Evolutionary conservation across 176 grass and related monocot species (phyloP).

Genomic region (Paspalum notatum): DNA sequence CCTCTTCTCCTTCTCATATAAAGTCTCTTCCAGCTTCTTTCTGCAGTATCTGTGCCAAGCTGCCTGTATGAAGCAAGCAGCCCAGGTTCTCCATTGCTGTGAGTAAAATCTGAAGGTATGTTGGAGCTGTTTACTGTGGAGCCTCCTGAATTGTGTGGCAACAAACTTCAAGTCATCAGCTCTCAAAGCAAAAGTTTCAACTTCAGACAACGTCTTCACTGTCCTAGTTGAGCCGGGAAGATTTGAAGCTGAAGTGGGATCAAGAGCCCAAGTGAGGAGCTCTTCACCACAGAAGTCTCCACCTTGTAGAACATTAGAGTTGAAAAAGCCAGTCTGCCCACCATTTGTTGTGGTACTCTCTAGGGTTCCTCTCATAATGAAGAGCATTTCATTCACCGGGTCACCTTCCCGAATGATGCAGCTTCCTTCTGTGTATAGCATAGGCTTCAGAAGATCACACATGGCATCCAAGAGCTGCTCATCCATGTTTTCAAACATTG

Average conservation of each 20-base stretch:
- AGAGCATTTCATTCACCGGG: constrained; percentile 94
- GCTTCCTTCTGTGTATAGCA: constrained; percentile 81
- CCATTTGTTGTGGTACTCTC: constrained; percentile 89
- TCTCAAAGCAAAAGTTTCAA: constrained; percentile 86
- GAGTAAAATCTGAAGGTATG: constrained; percentile 91
- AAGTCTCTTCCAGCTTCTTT: constrained; percentile 83
- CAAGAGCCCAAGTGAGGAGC: constrained; percentile 96
- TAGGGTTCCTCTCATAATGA: constrained; percentile 87
- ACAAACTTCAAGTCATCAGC: constrained; percentile 92
- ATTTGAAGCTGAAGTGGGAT: constrained; percentile 58
- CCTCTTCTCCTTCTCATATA: constrained; percentile 79
- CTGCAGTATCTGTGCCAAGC: constrained; percentile 85
- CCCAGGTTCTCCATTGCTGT: constrained; percentile 96
- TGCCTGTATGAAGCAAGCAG: constrained; percentile 92
- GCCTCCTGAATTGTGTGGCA: constrained; percentile 80
- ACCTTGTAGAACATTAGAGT: constrained; percentile 73
- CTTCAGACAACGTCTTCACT: constrained; percentile 80
- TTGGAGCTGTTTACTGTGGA: constrained; percentile 86
- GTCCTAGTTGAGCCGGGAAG: constrained; percentile 92
- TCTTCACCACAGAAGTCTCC: constrained; percentile 97
- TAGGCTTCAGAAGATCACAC: constrained; percentile 85
- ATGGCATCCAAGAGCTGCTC: constrained; percentile 86
- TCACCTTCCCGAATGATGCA: constrained; percentile 86
- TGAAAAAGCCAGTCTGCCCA: constrained; percentile 86
- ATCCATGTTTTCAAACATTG: constrained; percentile 98